Evolutionary conservation across 1,284 basidiomycete species (phyloP).

Genomic region (Coriolopsis trogii): DNA sequence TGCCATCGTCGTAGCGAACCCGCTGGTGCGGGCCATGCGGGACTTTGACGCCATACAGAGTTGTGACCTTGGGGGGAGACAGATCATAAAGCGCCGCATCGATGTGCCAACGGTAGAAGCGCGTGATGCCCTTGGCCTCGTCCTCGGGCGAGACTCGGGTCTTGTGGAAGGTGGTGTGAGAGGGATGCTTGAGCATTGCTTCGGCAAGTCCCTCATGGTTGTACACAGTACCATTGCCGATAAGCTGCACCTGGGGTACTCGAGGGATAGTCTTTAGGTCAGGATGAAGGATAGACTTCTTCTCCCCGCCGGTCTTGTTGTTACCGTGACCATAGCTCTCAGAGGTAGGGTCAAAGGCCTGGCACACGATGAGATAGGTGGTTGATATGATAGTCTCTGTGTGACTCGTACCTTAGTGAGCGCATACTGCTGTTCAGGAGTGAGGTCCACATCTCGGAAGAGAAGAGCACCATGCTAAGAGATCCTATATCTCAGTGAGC

Average conservation of each 20-base stretch:
- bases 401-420: constrained; percentile 66
- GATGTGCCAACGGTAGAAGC: constrained; percentile 95
- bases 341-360: constrained; percentile 76
- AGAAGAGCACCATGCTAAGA: constrained; percentile 76
- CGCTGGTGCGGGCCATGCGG: constrained; percentile 72
- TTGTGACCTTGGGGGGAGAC: constrained; percentile 87
- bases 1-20: constrained; percentile 87
- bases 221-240: constrained; percentile 77
- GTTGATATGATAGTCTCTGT: not conserved
- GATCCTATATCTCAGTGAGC: constrained; percentile 3
- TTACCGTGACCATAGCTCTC: constrained; percentile 84
- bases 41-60: constrained; percentile 80
- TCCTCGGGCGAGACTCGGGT: constrained; percentile 78
- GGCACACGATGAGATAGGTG: not conserved
- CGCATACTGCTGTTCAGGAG: constrained; percentile 83
- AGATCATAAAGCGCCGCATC: constrained; percentile 91
- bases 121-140: constrained; percentile 72
- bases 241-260: constrained; percentile 85
- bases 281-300: constrained; percentile 80
- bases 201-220: constrained; percentile 78
- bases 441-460: constrained; percentile 69
- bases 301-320: constrained; percentile 74
- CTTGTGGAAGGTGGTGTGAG: constrained; percentile 90
- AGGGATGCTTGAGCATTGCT: constrained; percentile 78
- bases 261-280: constrained; percentile 87